Evolutionary conservation across 192 early-diverging fungal genomes (phyloP), one percentile per base, ranked within the genome.

Genomic region (Umbelopsis isabellina): DNA sequence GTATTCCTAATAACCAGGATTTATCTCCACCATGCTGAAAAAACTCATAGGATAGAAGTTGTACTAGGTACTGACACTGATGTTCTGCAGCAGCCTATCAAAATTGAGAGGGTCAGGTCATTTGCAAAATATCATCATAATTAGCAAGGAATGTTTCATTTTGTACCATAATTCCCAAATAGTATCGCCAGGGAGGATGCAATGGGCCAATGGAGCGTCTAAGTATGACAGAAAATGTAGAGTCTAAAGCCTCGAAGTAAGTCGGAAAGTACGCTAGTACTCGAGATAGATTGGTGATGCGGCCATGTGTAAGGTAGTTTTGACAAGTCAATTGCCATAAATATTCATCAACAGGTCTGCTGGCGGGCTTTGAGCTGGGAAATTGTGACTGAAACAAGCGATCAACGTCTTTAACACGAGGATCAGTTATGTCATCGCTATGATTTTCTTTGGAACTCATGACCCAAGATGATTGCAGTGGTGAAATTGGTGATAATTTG

Each of bases 121-220:
- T 25, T 41, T 25, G 65, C 12, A 13, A 41, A 30, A 30, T 30
- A 65, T 18, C 10, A 65, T n/a, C 25, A 41, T 33, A 18, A 6
- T 46, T 50, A 37, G 33, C 7, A 10, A 30, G 41, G 18, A 21
- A 30, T 44, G 21, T 55, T 33, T 18, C 27, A 55, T 41, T 41
- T 37, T 13, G 8, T 53, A 83, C 84, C 83, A 86, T 83, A 33
- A 88, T 78, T 18, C 79, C 85, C 47, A 86, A 70, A 68, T 85
- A 86, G 48, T 70, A 77, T 27, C 82, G 77, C 84, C 85, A 85
- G 15, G 72, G 74, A n/a, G 76, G 68, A 44, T 79, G 79, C 25
- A 88, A 66, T 35, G 85, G 85, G 4, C 85, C 86, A 21, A 68
- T 72, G 18, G 80, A 69, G 7, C 69, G 67, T 55, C 78, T 80